phyloP scores from a whole-genome alignment of 2,329 filamentous ascomycete genomes.

The Pseudogymnoascus destructans region DNA sequence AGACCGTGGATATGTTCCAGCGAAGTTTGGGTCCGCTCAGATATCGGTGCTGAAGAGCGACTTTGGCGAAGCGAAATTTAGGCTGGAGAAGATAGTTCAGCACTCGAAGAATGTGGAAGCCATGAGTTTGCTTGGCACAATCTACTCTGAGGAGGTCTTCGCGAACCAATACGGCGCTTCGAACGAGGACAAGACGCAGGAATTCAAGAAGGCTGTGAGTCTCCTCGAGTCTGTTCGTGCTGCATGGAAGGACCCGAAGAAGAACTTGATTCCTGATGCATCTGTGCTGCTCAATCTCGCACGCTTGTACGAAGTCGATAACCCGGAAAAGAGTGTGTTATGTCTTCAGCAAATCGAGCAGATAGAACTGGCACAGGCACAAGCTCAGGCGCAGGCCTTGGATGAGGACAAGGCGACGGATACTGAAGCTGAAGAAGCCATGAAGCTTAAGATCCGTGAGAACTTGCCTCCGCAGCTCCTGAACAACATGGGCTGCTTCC shows the following conservation, averaged over 20 bases:
- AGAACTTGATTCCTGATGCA: slow-evolving; percentile 65
- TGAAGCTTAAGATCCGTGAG: slow-evolving; percentile 54
- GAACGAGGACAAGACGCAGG: slow-evolving; percentile 76
- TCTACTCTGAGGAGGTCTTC: slow-evolving; percentile 93
- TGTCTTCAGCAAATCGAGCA: slow-evolving; percentile 88
- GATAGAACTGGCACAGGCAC: slow-evolving; percentile 59
- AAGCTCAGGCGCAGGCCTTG: slow-evolving; percentile 34
- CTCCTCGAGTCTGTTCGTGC: slow-evolving; percentile 74
- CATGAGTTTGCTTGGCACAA: slow-evolving; percentile 78
- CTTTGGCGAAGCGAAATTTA: slow-evolving; percentile 81
- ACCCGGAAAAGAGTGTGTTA: slow-evolving; percentile 81
- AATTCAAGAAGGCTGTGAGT: slow-evolving; percentile 74
- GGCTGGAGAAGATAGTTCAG: slow-evolving; percentile 87
- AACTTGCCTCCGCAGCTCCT: slow-evolving; percentile 77
- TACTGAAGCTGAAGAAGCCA: slow-evolving; percentile 45
- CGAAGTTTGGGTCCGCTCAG: slow-evolving; percentile 89
- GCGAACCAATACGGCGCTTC: slow-evolving; percentile 54
- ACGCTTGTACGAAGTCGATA: slow-evolving; percentile 73
- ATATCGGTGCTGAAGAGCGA: slow-evolving; percentile 75
- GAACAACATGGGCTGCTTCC: slow-evolving; percentile 96
- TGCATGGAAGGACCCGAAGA: slow-evolving; percentile 89
- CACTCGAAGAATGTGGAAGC: slow-evolving; percentile 73
- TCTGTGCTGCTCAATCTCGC: slow-evolving; percentile 86
- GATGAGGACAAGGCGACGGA: slow-evolving; percentile 52
- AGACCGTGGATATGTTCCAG: slow-evolving; percentile 84